These are phyloP conservation scores for Dactylellina haptotyla DNA, from an alignment of 2,329 filamentous ascomycete species.

Conservation along the genomic window DNA sequence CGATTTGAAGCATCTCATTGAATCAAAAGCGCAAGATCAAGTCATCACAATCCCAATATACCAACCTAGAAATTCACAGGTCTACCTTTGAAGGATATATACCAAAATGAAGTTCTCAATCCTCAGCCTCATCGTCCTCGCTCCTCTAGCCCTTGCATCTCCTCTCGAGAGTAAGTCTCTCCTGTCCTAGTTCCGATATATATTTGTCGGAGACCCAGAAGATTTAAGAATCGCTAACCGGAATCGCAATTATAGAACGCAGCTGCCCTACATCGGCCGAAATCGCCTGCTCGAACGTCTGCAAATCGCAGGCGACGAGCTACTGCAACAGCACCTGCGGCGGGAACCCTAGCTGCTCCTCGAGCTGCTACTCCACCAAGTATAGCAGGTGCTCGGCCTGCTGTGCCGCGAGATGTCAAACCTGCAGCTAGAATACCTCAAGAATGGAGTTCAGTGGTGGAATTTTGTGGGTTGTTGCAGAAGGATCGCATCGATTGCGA, in stretches of 20 bases:
- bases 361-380: conserved; percentile 8
- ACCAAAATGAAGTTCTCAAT: conserved; percentile 42
- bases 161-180: conserved; percentile 11
- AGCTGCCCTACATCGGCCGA: conserved; percentile 7
- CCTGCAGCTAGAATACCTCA: no score
- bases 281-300: background rate
- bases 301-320: background rate
- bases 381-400: conserved; percentile 3
- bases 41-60: background rate
- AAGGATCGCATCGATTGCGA: no score
- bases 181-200: no score
- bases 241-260: conserved; percentile 3
- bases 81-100: conserved; percentile 1
- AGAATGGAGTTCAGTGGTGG: no score
- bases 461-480: no score
- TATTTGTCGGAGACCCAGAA: no score
- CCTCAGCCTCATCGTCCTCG: conserved; percentile 21
- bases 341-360: conserved; percentile 11
- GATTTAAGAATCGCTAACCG: conserved; percentile 3
- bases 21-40: background rate
- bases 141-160: conserved; percentile 19
- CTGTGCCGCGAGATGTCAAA: background rate
- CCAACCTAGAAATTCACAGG: background rate
- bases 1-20: background rate
- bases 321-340: background rate